Evolutionary conservation across 2,329 filamentous ascomycete species (phyloP).

Genomic region (Neurospora sp.): DNA sequence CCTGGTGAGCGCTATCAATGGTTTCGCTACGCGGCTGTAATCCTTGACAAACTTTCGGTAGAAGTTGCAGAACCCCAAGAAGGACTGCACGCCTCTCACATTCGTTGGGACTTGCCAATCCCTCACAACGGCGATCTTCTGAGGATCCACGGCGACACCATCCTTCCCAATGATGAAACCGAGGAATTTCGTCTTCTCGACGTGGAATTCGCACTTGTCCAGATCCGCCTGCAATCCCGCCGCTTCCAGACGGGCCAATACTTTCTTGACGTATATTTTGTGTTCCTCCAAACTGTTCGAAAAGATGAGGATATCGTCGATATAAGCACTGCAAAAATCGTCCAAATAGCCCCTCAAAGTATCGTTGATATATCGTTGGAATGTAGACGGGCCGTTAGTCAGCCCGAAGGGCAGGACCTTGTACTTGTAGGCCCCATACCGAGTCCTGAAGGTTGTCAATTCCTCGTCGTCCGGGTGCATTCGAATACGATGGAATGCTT

Average conservation of each 20-base stretch:
- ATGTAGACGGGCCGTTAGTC: not conserved
- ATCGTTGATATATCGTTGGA: not conserved
- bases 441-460: not conserved
- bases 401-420: slow-evolving; percentile 1
- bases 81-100: no score
- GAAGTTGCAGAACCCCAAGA: no score
- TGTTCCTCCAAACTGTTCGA: not conserved
- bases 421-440: not conserved
- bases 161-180: no score
- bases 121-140: no score
- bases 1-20: no score
- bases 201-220: slow-evolving; percentile 5
- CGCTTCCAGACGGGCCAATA: not conserved
- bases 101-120: no score
- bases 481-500: not conserved
- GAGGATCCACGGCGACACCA: no score
- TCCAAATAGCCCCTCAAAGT: slow-evolving; percentile 1
- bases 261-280: not conserved
- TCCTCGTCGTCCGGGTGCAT: not conserved
- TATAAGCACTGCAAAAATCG: slow-evolving; percentile 4
- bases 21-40: not conserved
- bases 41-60: no score
- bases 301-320: slow-evolving; percentile 8
- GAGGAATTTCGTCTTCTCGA: not conserved
- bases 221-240: not conserved